phyloP scores from a whole-genome alignment of 2,329 filamentous ascomycete species.

The Cladophialophora psammophila region DNA sequence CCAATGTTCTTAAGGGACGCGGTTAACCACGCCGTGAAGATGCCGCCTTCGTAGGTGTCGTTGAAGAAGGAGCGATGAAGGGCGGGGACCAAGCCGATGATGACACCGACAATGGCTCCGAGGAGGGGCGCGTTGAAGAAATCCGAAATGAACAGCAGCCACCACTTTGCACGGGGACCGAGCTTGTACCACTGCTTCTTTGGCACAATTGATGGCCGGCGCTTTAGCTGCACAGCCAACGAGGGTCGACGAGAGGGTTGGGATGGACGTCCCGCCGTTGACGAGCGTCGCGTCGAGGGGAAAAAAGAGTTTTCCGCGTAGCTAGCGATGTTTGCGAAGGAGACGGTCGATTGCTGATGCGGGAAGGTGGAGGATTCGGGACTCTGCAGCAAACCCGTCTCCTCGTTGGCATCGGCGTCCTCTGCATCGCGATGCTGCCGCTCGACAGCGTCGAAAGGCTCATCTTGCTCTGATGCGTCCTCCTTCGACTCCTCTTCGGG shows the following conservation, averaged over 20 bases:
- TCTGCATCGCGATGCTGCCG: slow-evolving; percentile 29
- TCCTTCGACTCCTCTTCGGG: slow-evolving; percentile 43
- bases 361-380: slow-evolving; percentile 2
- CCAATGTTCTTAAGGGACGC: slow-evolving; percentile 68
- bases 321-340: slow-evolving; percentile 30
- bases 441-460: slow-evolving; percentile 10
- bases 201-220: slow-evolving; percentile 31
- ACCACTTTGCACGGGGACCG: slow-evolving; percentile 48
- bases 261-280: background rate
- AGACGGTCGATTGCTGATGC: slow-evolving; percentile 12
- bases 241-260: slow-evolving; percentile 7
- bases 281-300: slow-evolving; percentile 44
- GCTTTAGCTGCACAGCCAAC: slow-evolving; percentile 19
- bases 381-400: slow-evolving; percentile 28
- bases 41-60: slow-evolving; percentile 64
- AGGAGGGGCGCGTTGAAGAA: slow-evolving; percentile 70
- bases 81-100: slow-evolving; percentile 66
- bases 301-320: slow-evolving; percentile 62
- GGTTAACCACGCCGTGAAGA: slow-evolving; percentile 72
- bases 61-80: slow-evolving; percentile 70
- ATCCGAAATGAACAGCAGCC: slow-evolving; percentile 51
- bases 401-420: slow-evolving; percentile 34
- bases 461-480: slow-evolving; percentile 44
- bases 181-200: slow-evolving; percentile 46
- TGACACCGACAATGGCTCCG: slow-evolving; percentile 64